Evolutionary conservation across 2,329 filamentous ascomycete genomes (phyloP).

Genomic region (Scopulariopsis brevicaulis): DNA sequence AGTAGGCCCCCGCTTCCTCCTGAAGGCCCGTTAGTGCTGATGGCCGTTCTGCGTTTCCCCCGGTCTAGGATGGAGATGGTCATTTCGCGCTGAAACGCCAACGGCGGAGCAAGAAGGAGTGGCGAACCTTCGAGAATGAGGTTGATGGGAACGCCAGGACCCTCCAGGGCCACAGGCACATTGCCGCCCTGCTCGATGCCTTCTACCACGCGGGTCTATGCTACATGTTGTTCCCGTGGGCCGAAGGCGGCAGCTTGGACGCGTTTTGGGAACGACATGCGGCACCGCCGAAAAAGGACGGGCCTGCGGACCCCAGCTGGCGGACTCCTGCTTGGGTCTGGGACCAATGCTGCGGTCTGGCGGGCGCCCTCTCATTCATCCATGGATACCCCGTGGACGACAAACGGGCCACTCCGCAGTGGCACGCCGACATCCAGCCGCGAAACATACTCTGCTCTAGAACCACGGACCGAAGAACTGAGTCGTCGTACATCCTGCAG

Average conservation of each 20-base stretch:
- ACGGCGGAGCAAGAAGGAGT: not conserved
- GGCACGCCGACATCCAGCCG: not conserved
- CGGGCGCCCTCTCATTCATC: not conserved
- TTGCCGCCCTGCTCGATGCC: not conserved
- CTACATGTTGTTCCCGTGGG: constrained; percentile 1
- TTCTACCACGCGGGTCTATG: not conserved
- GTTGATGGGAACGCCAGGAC: not conserved
- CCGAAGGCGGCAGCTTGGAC: constrained; percentile 5
- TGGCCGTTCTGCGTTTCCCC: not conserved
- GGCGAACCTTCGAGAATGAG: not conserved
- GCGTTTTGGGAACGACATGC: constrained; percentile 6
- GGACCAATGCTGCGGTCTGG: not conserved
- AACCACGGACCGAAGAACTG: not conserved
- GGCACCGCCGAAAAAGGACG: not conserved
- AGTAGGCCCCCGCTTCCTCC: not conserved
- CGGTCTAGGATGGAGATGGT: not conserved
- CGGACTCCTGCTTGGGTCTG: not conserved
- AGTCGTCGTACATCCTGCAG: not conserved
- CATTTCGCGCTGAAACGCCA: not conserved
- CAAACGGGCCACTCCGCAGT: not conserved
- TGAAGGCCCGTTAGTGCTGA: not conserved
- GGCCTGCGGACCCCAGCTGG: not conserved
- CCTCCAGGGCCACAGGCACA: not conserved
- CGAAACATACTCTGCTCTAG: constrained; percentile 1
- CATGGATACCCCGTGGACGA: not conserved